A percentile compares a stretch with the other conserved stretches of the same genome.
Conservation (phyloP, 495 filamentous ascomycete genomes). For the Hypomontagnella monticulosa region DNA sequence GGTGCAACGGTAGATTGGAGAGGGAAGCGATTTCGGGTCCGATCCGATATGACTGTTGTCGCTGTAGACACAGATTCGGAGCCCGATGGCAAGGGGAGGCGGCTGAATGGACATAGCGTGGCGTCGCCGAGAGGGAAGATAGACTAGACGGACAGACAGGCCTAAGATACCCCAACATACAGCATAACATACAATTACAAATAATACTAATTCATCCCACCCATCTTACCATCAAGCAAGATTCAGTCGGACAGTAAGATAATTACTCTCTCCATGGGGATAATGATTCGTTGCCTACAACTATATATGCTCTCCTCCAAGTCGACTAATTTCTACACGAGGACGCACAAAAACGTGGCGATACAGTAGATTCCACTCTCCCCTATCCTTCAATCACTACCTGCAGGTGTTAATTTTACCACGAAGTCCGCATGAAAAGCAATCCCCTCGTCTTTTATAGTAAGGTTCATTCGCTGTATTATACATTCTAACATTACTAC, state of each 20-base stretch:
- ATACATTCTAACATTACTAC: too few species aligned
- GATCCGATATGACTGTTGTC: conserved; percentile 82
- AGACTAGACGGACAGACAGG: conserved; percentile 35
- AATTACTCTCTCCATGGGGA: too few species aligned
- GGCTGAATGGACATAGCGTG: conserved; percentile 7
- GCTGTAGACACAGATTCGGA: conserved; percentile 51
- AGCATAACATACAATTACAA: conserved; percentile 2
- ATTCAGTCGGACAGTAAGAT: background rate
- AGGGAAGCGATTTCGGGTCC: conserved; percentile 81
- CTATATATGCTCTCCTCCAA: too few species aligned
- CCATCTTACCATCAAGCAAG: background rate
- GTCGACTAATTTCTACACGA: too few species aligned
- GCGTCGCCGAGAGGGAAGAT: conserved; percentile 34
- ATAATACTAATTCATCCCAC: conserved; percentile 31
- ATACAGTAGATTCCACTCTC: too few species aligned
- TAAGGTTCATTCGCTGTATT: too few species aligned
- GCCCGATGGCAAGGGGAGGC: conserved; percentile 12
- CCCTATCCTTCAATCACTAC: too few species aligned
- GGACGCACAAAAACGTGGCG: too few species aligned
- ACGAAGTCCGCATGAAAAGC: too few species aligned
- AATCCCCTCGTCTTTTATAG: too few species aligned
- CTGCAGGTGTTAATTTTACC: too few species aligned
- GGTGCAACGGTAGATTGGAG: conserved; percentile 89
- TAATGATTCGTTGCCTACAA: too few species aligned
- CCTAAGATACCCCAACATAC: conserved; percentile 28